Conservation (phyloP, 352 stramenopile genomes). For the Phytopythium sindhum region DNA sequence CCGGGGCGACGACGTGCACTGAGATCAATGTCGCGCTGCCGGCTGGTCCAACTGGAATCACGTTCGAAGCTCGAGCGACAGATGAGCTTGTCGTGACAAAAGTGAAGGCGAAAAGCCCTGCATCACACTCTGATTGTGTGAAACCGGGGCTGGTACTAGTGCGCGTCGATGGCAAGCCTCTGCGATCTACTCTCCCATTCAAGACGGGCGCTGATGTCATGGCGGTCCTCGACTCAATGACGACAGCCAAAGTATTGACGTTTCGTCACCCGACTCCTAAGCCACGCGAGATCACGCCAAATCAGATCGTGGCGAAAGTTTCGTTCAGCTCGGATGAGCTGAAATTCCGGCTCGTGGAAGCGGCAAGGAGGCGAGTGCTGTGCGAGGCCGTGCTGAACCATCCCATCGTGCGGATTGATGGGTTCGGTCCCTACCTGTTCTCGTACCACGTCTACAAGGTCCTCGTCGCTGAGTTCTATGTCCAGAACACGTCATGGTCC, state of each 20-base stretch:
- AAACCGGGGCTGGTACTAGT: conserved; percentile 72
- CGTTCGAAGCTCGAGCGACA: conserved; percentile 41
- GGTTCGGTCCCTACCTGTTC: conserved; percentile 77
- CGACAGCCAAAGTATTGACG: conserved; percentile 54
- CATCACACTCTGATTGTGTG: conserved; percentile 59
- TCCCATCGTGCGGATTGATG: conserved; percentile 53
- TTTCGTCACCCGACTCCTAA: conserved; percentile 74
- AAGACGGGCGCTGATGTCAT: conserved; percentile 55
- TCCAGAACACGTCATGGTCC: conserved; percentile 61
- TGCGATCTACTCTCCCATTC: conserved; percentile 45
- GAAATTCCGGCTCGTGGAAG: conserved; percentile 68
- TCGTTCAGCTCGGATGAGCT: conserved; percentile 55
- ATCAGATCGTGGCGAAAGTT: conserved; percentile 43
- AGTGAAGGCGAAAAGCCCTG: conserved; percentile 37
- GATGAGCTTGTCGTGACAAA: conserved; percentile 14
- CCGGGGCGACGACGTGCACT: conserved; percentile 5
- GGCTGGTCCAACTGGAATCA: conserved; percentile 57
- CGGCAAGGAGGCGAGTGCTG: conserved; percentile 55
- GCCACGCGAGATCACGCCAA: conserved; percentile 51
- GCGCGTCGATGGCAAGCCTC: conserved; percentile 60
- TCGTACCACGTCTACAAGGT: conserved; percentile 78
- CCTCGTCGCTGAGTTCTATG: conserved; percentile 63
- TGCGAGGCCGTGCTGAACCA: conserved; percentile 50
- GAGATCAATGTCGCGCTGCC: conserved; percentile 78
- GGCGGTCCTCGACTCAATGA: conserved; percentile 47